Evolutionary conservation across 2,329 filamentous ascomycete species (phyloP), one percentile per base, ranked within the genome.

Genomic region (Trichophyton equinum): DNA sequence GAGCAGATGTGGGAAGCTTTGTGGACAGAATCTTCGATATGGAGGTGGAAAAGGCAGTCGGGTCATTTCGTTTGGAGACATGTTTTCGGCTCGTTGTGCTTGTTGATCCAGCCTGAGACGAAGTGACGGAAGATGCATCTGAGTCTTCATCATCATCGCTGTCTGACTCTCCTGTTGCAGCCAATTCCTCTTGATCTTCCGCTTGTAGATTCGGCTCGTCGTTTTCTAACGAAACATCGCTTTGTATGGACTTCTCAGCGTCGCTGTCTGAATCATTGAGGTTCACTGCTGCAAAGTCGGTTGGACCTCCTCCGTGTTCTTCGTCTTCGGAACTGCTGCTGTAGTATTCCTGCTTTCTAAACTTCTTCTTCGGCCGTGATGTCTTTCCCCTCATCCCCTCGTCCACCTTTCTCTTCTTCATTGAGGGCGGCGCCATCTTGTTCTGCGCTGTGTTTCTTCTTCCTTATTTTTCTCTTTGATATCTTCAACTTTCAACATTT

Each of bases 11-110:
- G 1, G 91, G 87, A 8, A 97, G 81, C 76, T 97, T 97, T 57
- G 90, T 92, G 61, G 85, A 85, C 51, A 99, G 81, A 71, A 99
- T 96, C 74, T 94, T 95, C 67, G 88, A 87, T 68, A 99, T 90
- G 58, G 91, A 96, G 1, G 87, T 95, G 25, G 92, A 89, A 73
- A 99, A 97, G 59, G 89, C 91, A 65, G 82, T 79, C 2, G 94
- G 91, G 74, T 99, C 92, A 75, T 96, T 95, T 70, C 91, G 87
- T 76, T 97, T 97, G 11, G 74, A 66, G 8, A 74, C 65, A 7
- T 67, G 58, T 67, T 71, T 62, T 65, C 68, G 30, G 42, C 68
- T 68, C 49, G 66, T 65, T 60, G 67, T 68, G 64, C 67, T 71
- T 58, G 74, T 72, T 44, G 77, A 76, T 44, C 74, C 69, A 2